A percentile compares a stretch with the other conserved stretches of the same genome.
Evolutionary conservation across 129 eudicot species (phyloP).

Genomic region (Lactuca sativa): DNA sequence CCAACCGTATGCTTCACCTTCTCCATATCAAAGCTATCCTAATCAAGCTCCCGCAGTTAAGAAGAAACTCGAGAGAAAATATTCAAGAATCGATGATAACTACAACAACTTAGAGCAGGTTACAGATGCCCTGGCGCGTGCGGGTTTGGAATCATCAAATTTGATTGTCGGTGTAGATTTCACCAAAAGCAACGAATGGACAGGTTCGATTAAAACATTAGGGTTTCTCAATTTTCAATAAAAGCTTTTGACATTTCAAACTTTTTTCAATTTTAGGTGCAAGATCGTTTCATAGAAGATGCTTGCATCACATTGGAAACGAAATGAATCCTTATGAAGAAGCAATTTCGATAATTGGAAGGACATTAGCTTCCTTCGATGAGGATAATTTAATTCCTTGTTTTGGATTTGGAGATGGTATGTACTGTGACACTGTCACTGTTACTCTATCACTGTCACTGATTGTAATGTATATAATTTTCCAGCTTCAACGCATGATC

Average conservation of each 20-base stretch:
- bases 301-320: conserved; percentile 85
- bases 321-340: conserved; percentile 81
- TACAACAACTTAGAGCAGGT: conserved; percentile 73
- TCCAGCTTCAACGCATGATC: conserved; percentile 96
- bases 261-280: conserved; percentile 51
- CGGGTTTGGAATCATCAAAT: conserved; percentile 88
- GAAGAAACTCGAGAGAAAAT: conserved; percentile 61
- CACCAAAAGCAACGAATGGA: conserved; percentile 95
- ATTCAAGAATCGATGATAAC: conserved; percentile 67
- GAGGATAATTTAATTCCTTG: conserved; percentile 95
- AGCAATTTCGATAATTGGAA: conserved; percentile 94
- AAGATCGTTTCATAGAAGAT: conserved; percentile 73
- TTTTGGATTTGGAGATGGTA: conserved; percentile 97
- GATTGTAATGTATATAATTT: not conserved
- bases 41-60: conserved; percentile 42
- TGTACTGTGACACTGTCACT: not conserved
- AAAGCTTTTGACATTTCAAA: not conserved
- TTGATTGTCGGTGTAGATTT: conserved; percentile 87
- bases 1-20: conserved; percentile 48
- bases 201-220: conserved; percentile 42
- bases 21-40: conserved; percentile 46
- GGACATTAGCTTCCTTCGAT: conserved; percentile 79
- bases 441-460: not conserved
- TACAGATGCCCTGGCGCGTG: conserved; percentile 74
- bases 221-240: not conserved